phyloP scores from a whole-genome alignment of 352 stramenopile genomes.

The Globisporangium irregulare region DNA sequence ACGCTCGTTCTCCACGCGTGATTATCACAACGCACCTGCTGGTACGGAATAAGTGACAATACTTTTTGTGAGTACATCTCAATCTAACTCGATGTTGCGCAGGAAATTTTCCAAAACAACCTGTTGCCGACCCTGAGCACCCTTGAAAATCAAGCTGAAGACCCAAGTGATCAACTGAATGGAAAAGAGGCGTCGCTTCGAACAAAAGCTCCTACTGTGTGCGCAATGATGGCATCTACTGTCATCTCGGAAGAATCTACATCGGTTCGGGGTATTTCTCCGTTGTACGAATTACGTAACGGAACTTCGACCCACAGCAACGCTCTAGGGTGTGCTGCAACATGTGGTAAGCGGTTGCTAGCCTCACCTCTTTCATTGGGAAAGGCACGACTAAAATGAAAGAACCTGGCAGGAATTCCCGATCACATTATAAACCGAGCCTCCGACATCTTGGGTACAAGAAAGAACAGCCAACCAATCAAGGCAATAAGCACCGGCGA shows the following conservation, averaged over 20 bases:
- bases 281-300: constrained; percentile 58
- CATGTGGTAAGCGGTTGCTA: constrained; percentile 42
- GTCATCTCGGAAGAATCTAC: constrained; percentile 17
- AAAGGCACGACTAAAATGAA: background rate
- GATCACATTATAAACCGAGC: constrained; percentile 39
- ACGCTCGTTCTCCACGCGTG: constrained; percentile 40
- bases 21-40: constrained; percentile 82
- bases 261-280: constrained; percentile 22
- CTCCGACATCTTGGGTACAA: constrained; percentile 40
- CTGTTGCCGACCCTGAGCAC: constrained; percentile 21
- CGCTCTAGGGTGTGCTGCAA: constrained; percentile 59
- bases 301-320: constrained; percentile 74
- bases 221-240: constrained; percentile 55
- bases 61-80: background rate
- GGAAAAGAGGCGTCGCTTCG: background rate
- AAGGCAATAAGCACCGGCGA: constrained; percentile 19
- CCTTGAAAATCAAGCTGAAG: background rate
- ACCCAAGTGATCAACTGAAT: background rate
- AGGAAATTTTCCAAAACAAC: constrained; percentile 64
- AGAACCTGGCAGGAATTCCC: constrained; percentile 37
- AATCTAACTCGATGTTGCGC: constrained; percentile 6
- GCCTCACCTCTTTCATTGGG: background rate
- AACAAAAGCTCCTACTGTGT: constrained; percentile 27
- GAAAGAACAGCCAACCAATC: constrained; percentile 26
- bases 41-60: constrained; percentile 26